Evolutionary conservation across 176 grass and related monocot genomes (phyloP), one percentile per base, ranked within the genome.

Genomic region (Cymbopogon citratus): DNA sequence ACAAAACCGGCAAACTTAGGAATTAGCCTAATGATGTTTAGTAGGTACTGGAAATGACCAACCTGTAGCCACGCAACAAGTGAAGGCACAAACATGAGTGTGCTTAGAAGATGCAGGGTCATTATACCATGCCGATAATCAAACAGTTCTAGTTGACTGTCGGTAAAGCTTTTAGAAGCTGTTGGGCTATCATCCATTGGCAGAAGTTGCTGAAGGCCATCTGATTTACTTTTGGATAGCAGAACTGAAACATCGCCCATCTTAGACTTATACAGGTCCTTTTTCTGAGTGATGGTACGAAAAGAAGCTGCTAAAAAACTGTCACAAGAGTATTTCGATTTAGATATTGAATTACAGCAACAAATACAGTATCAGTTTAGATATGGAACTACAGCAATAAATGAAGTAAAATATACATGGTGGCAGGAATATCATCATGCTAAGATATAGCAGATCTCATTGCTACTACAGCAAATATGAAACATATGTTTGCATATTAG

Each of bases 51-150:
- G 40, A 31, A 81, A 81, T 11, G 19, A 80, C 80, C 73, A 77
- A 99, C 96, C 92, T 95, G 96, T 82, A 99, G 63, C 96, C 96
- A 99, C 72, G 96, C 90, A 79, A 91, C 82, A 80, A 95, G 89
- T 68, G 92, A 99, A 74, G 96, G 96, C 1, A 54, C 84, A 83
- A 99, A 95, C 96, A 99, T 93, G 57, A 99, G 87, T 14, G 73
- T 91, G 41, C 87, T 85, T 77, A 99, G 80, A 89, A 95, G 81
- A 88, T 99, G 96, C 80, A 95, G 90, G 33, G 93, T 93, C 78
- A 95, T 70, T 14, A 95, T 78, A 18, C 92, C 90, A 89, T 91
- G 92, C 34, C 73, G 67, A 76, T 87, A 91, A 75, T 99, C 90
- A 46, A 95, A 99, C 45, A 79, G 71, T 84, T 99, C 96, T 70